Evolutionary conservation across 1,139 yeast genomes (phyloP), one percentile per base, ranked within the genome.

Genomic region (Pichia sp.): DNA sequence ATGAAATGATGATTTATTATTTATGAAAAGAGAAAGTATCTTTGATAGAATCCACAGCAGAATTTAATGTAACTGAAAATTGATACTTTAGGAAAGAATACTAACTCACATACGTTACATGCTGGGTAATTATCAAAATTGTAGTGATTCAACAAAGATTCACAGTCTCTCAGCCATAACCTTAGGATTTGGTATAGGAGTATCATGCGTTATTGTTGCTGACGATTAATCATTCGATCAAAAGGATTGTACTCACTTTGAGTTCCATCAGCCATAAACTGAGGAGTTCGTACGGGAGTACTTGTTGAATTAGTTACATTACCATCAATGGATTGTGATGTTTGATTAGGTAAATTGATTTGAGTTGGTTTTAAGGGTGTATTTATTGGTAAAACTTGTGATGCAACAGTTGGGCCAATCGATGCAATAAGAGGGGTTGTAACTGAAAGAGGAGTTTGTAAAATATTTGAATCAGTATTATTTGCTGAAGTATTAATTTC

Each of bases 401-500:
- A 54, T 4, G 63, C 63, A 9, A 54, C 59, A 1, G 60, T 49
- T 8, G 60, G 56, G 7, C 64, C 64, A 21, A 60, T 55, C 11
- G 61, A 52, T 1, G 63, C 63, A 22, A 53, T 52, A 34, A 60
- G 36, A 10, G 64, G 64, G 1, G 63, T 60, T 0, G 64, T 59
- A 12, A 60, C 58, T 1, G 60, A 48, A 15, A 52, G 28, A 26
- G 47, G 44, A 4, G 47, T 33, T 21, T 40, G 40, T 8, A 28
- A 14, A 9, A 31, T 23, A 4, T 20, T 18, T 9, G 32, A 18
- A 17, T 30, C 32, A 7, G 20, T 14, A 10, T 17, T 15, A 30
- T 17, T 8, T 18, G 21, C 32, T 30, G 14, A 26, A 7, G 43
- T 21, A 23, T 34, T 41, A 22, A 45, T 40, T 47, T 55, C 33